A percentile compares a stretch with the other conserved stretches of the same genome.
These are phyloP conservation scores for Curvularia lunata DNA, from an alignment of 2,329 filamentous ascomycete genomes.

Conservation along the genomic window DNA sequence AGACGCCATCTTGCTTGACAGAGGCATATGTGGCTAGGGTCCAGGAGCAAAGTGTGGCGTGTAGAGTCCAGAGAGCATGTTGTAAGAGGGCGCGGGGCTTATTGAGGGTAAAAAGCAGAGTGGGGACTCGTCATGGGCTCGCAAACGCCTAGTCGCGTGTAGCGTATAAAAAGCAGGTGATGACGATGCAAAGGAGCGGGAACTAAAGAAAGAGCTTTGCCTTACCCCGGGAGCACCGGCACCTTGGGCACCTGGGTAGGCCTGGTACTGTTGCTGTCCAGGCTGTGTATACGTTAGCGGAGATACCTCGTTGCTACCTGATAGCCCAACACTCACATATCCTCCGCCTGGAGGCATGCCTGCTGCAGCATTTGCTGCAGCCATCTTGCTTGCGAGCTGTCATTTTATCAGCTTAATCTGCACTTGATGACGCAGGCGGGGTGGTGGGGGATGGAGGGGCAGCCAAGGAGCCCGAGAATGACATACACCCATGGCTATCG, in stretches of 20 bases:
- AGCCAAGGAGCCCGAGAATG: slow-evolving; percentile 13
- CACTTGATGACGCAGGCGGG: slow-evolving; percentile 26
- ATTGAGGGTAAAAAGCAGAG: slow-evolving; percentile 39
- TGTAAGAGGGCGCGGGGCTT: slow-evolving; percentile 21
- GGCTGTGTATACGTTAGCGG: slow-evolving; percentile 45
- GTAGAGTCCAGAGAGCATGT: slow-evolving; percentile 5
- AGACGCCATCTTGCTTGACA: slow-evolving; percentile 38
- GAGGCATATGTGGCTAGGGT: slow-evolving; percentile 35
- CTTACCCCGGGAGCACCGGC: slow-evolving; percentile 48
- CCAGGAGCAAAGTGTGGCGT: slow-evolving; percentile 22
- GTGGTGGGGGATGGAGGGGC: slow-evolving; percentile 32
- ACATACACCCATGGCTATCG: slow-evolving; percentile 31
- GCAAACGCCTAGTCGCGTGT: slow-evolving; percentile 28
- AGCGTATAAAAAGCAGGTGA: slow-evolving; percentile 33
- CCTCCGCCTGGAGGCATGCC: slow-evolving; percentile 45
- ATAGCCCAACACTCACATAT: slow-evolving; percentile 58
- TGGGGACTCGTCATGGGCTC: slow-evolving; percentile 23
- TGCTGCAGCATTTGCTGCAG: slow-evolving; percentile 48
- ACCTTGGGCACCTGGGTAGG: slow-evolving; percentile 62
- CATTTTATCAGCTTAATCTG: slow-evolving; percentile 36
- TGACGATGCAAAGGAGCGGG: slow-evolving; percentile 44
- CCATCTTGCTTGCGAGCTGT: slow-evolving; percentile 57
- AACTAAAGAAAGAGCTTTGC: slow-evolving; percentile 30
- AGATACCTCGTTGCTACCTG: slow-evolving; percentile 15
- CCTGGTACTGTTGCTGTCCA: slow-evolving; percentile 61